phyloP scores from a whole-genome alignment of 2,329 filamentous ascomycete genomes.

The Leptographium wingfieldii region DNA sequence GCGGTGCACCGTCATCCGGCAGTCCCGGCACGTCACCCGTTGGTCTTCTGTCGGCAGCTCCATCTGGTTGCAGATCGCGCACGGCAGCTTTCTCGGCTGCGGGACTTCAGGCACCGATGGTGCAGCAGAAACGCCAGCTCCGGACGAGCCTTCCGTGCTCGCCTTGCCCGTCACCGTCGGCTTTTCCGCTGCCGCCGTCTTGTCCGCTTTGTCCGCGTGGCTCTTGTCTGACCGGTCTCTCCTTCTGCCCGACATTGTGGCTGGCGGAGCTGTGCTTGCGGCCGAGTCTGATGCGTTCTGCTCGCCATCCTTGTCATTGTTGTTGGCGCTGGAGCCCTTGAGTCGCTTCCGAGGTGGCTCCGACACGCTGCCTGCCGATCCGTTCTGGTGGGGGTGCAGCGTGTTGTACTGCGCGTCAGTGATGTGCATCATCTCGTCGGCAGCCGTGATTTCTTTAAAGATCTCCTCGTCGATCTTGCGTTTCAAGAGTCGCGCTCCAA shows the following conservation, averaged over 20 bases:
- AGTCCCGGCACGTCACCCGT: slow-evolving; percentile 71
- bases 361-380: slow-evolving; percentile 3
- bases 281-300: slow-evolving; percentile 25
- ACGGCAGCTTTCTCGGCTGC: slow-evolving; percentile 66
- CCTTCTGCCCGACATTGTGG: slow-evolving; percentile 23
- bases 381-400: slow-evolving; percentile 13
- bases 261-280: slow-evolving; percentile 31
- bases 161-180: not conserved
- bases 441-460: slow-evolving; percentile 55
- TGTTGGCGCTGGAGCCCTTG: slow-evolving; percentile 27
- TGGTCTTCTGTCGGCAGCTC: slow-evolving; percentile 56
- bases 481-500: slow-evolving; percentile 73
- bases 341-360: slow-evolving; percentile 55
- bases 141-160: slow-evolving; percentile 1
- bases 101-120: slow-evolving; percentile 63
- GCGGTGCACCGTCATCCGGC: slow-evolving; percentile 81
- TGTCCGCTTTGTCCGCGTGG: slow-evolving; percentile 42
- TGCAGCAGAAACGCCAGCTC: slow-evolving; percentile 30
- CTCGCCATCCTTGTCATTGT: slow-evolving; percentile 36
- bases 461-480: slow-evolving; percentile 86
- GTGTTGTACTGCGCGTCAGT: slow-evolving; percentile 17
- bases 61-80: slow-evolving; percentile 67
- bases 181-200: slow-evolving; percentile 23
- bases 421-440: slow-evolving; percentile 45
- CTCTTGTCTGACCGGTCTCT: slow-evolving; percentile 6